Percentiles rank a stretch among this genome's conserved stretches.
Conservation (phyloP, 495 filamentous ascomycete genomes). For the Hyphodiscus hymeniophilus region DNA sequence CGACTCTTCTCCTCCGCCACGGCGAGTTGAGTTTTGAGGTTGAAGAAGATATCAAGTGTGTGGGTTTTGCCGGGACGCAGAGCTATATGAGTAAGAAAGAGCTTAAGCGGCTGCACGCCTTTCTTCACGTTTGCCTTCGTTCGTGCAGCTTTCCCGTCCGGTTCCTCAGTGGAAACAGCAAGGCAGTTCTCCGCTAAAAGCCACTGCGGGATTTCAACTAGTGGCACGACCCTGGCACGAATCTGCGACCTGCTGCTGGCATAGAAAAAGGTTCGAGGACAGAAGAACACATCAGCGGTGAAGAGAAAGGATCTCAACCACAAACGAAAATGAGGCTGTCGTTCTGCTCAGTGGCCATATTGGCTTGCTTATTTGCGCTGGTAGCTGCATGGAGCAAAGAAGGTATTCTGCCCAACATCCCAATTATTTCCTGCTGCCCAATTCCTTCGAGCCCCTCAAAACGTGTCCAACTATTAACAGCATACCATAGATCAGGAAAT, state of each 20-base stretch:
- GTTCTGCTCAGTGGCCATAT: conserved; percentile 41
- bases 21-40: not conserved
- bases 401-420: conserved; percentile 37
- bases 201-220: not conserved
- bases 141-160: no score
- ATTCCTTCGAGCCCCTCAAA: not conserved
- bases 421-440: conserved; percentile 8
- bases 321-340: conserved; percentile 23
- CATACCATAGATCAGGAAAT: conserved; percentile 78
- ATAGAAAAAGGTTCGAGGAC: not conserved
- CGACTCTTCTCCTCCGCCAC: conserved; percentile 1
- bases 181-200: not conserved
- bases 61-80: not conserved
- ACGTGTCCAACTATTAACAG: not conserved
- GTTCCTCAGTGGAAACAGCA: conserved; percentile 10
- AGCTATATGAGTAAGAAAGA: not conserved
- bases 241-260: not conserved
- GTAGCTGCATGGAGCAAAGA: conserved; percentile 77
- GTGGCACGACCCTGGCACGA: not conserved
- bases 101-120: not conserved
- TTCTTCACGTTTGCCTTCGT: not conserved
- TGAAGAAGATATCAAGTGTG: not conserved
- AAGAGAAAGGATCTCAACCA: conserved; percentile 1
- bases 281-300: conserved; percentile 19
- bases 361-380: conserved; percentile 50